Percentiles rank a stretch among this genome's conserved stretches.
These are phyloP conservation scores for Aspergillus egyptiacus DNA, from an alignment of 495 filamentous ascomycete species.

Conservation along the genomic window DNA sequence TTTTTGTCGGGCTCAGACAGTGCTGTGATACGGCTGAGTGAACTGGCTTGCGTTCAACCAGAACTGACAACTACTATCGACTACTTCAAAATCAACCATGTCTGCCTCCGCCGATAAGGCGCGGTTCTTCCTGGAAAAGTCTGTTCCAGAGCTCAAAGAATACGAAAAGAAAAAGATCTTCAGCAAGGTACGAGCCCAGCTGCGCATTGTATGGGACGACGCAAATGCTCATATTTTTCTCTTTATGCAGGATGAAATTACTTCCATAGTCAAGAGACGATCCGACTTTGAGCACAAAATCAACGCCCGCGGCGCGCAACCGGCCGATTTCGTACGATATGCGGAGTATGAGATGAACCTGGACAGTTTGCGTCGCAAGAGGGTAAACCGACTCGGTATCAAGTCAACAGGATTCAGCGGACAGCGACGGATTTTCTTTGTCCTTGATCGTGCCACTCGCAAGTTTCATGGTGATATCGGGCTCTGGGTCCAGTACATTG, in stretches of 20 bases:
- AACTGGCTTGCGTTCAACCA: not conserved
- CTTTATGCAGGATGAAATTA: slow-evolving; percentile 68
- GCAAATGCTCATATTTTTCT: slow-evolving; percentile 9
- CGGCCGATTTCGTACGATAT: slow-evolving; percentile 79
- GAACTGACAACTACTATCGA: not conserved
- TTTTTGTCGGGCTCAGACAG: slow-evolving; percentile 30
- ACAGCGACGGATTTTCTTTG: slow-evolving; percentile 76
- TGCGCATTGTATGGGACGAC: not conserved
- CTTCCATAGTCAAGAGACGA: slow-evolving; percentile 76
- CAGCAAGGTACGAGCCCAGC: slow-evolving; percentile 49
- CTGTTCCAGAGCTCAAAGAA: slow-evolving; percentile 83
- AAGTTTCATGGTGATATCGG: slow-evolving; percentile 77
- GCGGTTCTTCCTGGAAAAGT: slow-evolving; percentile 86
- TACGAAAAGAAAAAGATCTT: slow-evolving; percentile 86
- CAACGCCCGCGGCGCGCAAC: slow-evolving; percentile 68
- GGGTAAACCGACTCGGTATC: slow-evolving; percentile 71
- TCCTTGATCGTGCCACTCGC: slow-evolving; percentile 79
- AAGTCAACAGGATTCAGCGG: slow-evolving; percentile 57
- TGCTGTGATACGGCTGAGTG: too few species aligned
- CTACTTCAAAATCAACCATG: slow-evolving; percentile 47
- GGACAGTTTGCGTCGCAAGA: slow-evolving; percentile 72
- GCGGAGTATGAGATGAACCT: slow-evolving; percentile 88
- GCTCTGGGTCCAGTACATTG: slow-evolving; percentile 90
- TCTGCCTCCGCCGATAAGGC: slow-evolving; percentile 84
- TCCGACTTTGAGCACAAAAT: slow-evolving; percentile 91